Conservation (phyloP, 2,329 filamentous ascomycete genomes). For the Curvularia eragrostidis region DNA sequence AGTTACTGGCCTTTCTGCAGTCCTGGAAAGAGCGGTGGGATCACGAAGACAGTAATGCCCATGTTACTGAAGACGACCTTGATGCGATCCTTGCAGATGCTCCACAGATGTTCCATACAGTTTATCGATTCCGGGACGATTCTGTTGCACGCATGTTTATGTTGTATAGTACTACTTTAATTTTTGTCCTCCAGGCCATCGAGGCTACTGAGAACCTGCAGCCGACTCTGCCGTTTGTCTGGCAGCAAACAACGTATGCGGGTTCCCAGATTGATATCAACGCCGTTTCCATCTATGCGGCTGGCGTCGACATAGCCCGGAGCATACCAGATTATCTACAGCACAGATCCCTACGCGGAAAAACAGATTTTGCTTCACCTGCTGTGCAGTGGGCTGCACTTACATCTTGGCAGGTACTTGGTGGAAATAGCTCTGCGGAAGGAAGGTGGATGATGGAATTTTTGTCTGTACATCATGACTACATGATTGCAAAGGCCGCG, state of each 20-base stretch:
- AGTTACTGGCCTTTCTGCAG: constrained; percentile 6
- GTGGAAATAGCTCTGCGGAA: constrained; percentile 21
- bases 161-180: constrained; percentile 39
- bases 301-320: constrained; percentile 30
- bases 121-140: constrained; percentile 14
- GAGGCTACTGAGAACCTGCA: constrained; percentile 15
- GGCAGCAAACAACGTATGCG: not conserved
- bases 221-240: not conserved
- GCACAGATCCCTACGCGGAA: constrained; percentile 12
- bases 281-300: constrained; percentile 13
- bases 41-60: constrained; percentile 8
- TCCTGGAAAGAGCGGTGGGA: constrained; percentile 23
- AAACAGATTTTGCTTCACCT: constrained; percentile 17
- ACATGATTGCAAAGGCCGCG: constrained; percentile 6
- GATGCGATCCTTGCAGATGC: not conserved
- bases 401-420: constrained; percentile 28
- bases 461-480: constrained; percentile 6
- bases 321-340: constrained; percentile 29
- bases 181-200: constrained; percentile 35
- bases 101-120: not conserved
- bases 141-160: constrained; percentile 29
- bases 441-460: constrained; percentile 20
- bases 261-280: not conserved
- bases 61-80: not conserved
- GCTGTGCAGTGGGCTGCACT: constrained; percentile 32